Conservation (phyloP, 2,329 filamentous ascomycete genomes). For the Colletotrichum spinosum region DNA sequence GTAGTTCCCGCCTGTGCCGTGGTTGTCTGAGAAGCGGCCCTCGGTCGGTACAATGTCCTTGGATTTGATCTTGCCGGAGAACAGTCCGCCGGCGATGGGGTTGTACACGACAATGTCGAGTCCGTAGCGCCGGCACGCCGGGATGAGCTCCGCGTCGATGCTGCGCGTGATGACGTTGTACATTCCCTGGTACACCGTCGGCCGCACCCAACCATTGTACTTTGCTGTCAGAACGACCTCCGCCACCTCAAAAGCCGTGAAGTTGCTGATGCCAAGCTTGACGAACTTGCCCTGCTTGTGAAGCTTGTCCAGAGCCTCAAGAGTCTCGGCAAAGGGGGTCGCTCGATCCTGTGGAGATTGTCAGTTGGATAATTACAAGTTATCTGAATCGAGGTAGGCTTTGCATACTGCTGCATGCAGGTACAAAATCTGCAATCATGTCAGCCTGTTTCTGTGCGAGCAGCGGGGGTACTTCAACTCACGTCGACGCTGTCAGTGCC, state of each 20-base stretch:
- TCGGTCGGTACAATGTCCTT: slow-evolving; percentile 70
- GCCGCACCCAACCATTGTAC: slow-evolving; percentile 83
- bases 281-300: slow-evolving; percentile 91
- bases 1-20: slow-evolving; percentile 65
- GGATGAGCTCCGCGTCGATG: slow-evolving; percentile 80
- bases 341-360: slow-evolving; percentile 59
- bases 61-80: slow-evolving; percentile 83
- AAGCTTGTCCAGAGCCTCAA: slow-evolving; percentile 81
- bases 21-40: slow-evolving; percentile 75
- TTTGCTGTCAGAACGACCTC: slow-evolving; percentile 85
- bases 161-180: slow-evolving; percentile 84
- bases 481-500: slow-evolving; percentile 79
- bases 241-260: slow-evolving; percentile 87
- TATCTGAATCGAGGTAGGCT: not conserved
- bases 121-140: slow-evolving; percentile 79
- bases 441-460: slow-evolving; percentile 4
- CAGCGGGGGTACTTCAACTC: slow-evolving; percentile 42
- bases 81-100: slow-evolving; percentile 82
- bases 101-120: slow-evolving; percentile 87
- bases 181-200: slow-evolving; percentile 89
- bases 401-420: slow-evolving; percentile 72
- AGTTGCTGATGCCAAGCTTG: slow-evolving; percentile 84
- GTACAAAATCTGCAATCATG: slow-evolving; percentile 70
- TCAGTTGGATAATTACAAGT: not conserved
- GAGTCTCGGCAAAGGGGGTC: slow-evolving; percentile 82